Evolutionary conservation across 441 rosid species (phyloP).

Genomic region (Arabidopsis hybrid): DNA sequence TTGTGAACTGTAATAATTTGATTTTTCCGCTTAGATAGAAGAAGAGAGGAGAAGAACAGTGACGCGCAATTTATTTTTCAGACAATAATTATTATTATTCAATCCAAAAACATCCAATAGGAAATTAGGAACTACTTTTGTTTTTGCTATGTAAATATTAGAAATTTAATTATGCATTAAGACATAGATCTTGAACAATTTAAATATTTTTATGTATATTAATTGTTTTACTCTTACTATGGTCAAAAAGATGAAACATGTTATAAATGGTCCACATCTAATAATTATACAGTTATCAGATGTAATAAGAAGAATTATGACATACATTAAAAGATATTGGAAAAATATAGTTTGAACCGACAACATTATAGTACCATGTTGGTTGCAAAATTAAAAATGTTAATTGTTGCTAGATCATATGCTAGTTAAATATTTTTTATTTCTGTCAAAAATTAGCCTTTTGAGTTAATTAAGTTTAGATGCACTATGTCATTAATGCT

Average conservation of each 20-base stretch:
- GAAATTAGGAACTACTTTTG: neutral
- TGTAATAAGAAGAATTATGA: conserved; percentile 32
- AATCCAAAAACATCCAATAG: neutral
- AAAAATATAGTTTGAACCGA: conserved; percentile 32
- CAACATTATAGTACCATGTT: conserved; percentile 43
- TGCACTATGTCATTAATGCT: conserved; percentile 11
- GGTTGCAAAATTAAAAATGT: conserved; percentile 3
- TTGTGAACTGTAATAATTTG: conserved; percentile 45
- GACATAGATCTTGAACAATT: neutral
- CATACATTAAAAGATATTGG: conserved; percentile 20
- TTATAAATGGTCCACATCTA: conserved; percentile 34
- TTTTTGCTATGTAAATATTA: neutral
- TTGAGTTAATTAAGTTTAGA: neutral
- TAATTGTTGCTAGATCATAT: conserved; percentile 23
- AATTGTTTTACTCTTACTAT: neutral
- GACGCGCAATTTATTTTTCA: conserved; percentile 23
- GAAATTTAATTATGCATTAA: neutral
- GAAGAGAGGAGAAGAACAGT: conserved; percentile 30
- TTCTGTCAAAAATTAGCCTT: neutral
- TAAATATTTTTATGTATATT: neutral
- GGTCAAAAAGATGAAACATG: conserved; percentile 36
- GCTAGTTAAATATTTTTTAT: neutral
- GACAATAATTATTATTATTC: neutral
- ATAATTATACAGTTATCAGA: conserved; percentile 35
- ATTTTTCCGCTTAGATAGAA: conserved; percentile 29